Conservation (phyloP, 129 eudicot species). For the Rutidosis leptorrhynchoides region DNA sequence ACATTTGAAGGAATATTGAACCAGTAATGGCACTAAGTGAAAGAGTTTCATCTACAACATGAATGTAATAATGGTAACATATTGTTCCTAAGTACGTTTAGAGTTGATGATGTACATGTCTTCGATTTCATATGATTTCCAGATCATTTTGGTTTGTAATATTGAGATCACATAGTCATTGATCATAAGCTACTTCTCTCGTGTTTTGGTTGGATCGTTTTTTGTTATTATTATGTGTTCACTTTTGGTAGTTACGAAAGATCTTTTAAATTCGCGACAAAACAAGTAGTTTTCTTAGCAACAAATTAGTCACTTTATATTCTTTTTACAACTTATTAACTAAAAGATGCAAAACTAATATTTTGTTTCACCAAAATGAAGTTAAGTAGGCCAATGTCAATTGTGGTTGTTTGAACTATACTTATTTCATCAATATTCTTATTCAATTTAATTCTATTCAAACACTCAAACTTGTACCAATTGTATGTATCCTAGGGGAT, state of each 20-base stretch:
- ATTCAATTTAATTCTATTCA: no score
- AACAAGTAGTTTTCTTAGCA: background rate
- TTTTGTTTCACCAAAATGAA: no score
- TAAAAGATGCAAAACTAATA: no score
- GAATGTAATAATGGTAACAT: slow-evolving; percentile 21
- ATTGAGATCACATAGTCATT: slow-evolving; percentile 7
- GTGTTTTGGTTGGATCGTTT: background rate
- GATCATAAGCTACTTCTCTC: slow-evolving; percentile 9
- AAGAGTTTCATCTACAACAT: slow-evolving; percentile 19
- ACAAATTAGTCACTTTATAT: background rate
- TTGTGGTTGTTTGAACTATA: background rate
- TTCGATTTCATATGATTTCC: background rate
- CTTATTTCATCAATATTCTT: background rate
- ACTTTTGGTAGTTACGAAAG: background rate
- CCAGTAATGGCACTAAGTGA: slow-evolving; percentile 5
- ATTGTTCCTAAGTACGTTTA: slow-evolving; percentile 4
- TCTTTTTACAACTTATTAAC: background rate
- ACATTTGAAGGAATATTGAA: slow-evolving; percentile 19
- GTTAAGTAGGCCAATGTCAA: background rate
- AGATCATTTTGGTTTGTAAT: slow-evolving; percentile 6
- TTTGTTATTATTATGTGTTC: background rate
- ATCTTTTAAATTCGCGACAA: background rate
- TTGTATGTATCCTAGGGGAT: no score
- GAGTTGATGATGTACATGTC: slow-evolving; percentile 12
- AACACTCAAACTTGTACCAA: no score